Conservation (phyloP, 2,329 filamentous ascomycete genomes). For the Purpureocillium lavendulum region DNA sequence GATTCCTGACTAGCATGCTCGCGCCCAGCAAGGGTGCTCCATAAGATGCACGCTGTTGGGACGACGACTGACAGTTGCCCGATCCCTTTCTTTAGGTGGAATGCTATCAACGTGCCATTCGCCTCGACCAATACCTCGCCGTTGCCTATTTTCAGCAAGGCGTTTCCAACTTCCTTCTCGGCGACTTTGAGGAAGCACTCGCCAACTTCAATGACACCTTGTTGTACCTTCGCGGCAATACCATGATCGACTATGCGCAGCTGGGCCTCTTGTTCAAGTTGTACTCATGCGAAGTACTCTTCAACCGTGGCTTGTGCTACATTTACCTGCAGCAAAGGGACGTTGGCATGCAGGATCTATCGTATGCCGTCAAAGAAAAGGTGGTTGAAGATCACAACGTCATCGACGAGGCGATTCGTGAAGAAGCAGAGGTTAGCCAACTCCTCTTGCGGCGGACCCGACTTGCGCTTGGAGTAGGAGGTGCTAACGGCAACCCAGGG, state of each 20-base stretch:
- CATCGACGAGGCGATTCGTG: conserved; percentile 91
- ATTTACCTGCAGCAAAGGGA: conserved; percentile 93
- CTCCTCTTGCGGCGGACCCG: not conserved
- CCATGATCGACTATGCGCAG: conserved; percentile 96
- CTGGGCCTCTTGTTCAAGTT: conserved; percentile 91
- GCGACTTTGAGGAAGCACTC: conserved; percentile 93
- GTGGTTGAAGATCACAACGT: conserved; percentile 94
- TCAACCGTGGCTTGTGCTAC: conserved; percentile 95
- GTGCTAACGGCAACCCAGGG: conserved; percentile 46
- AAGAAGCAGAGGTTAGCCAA: conserved; percentile 72
- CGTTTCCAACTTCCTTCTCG: conserved; percentile 93
- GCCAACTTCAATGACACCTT: conserved; percentile 99
- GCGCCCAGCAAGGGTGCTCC: not conserved
- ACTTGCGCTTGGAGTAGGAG: conserved; percentile 10
- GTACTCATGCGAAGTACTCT: conserved; percentile 94
- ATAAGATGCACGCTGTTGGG: not conserved
- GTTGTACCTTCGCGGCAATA: conserved; percentile 88
- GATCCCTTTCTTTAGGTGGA: conserved; percentile 56
- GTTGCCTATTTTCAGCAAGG: conserved; percentile 98
- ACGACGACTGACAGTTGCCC: conserved; percentile 1
- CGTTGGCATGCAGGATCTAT: conserved; percentile 81
- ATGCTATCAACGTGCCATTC: conserved; percentile 86
- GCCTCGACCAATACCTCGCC: conserved; percentile 88
- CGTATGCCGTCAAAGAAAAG: conserved; percentile 90
- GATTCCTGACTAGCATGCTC: not conserved